These are phyloP conservation scores for Epichloe baconii DNA, from an alignment of 2,329 filamentous ascomycete species.

Conservation along the genomic window DNA sequence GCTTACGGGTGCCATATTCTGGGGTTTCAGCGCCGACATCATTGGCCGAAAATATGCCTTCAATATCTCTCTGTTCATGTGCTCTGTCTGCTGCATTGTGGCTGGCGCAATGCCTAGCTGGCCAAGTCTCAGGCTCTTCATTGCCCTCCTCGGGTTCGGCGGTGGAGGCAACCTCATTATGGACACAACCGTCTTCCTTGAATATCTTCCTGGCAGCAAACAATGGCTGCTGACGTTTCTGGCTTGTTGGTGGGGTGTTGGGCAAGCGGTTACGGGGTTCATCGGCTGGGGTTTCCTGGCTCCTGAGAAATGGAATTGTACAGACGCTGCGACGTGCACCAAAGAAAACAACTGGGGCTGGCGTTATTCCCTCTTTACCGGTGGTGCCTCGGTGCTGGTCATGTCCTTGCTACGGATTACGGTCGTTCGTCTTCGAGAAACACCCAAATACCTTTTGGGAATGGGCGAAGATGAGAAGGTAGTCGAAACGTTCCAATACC, in stretches of 20 bases:
- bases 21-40: slow-evolving; percentile 54
- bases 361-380: slow-evolving; percentile 32
- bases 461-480: slow-evolving; percentile 34
- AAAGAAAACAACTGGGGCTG: slow-evolving; percentile 34
- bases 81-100: slow-evolving; percentile 41
- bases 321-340: slow-evolving; percentile 30
- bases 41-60: slow-evolving; percentile 57
- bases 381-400: slow-evolving; percentile 30
- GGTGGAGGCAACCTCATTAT: slow-evolving; percentile 37
- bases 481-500: slow-evolving; percentile 32
- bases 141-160: slow-evolving; percentile 50
- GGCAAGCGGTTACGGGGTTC: slow-evolving; percentile 32
- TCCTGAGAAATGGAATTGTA: slow-evolving; percentile 33
- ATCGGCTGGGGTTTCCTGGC: slow-evolving; percentile 33
- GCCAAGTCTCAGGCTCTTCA: slow-evolving; percentile 49
- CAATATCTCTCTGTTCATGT: slow-evolving; percentile 52
- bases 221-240: slow-evolving; percentile 35
- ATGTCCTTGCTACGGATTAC: slow-evolving; percentile 33
- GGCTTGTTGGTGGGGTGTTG: slow-evolving; percentile 38
- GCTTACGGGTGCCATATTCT: slow-evolving; percentile 48
- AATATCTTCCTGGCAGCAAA: slow-evolving; percentile 33
- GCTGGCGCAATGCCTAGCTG: slow-evolving; percentile 57
- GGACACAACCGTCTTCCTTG: slow-evolving; percentile 38
- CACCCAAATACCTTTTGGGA: slow-evolving; percentile 34
- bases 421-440: slow-evolving; percentile 32